phyloP scores from a whole-genome alignment of 805 yeast genomes.

The Kluyveromyces siamensis region DNA sequence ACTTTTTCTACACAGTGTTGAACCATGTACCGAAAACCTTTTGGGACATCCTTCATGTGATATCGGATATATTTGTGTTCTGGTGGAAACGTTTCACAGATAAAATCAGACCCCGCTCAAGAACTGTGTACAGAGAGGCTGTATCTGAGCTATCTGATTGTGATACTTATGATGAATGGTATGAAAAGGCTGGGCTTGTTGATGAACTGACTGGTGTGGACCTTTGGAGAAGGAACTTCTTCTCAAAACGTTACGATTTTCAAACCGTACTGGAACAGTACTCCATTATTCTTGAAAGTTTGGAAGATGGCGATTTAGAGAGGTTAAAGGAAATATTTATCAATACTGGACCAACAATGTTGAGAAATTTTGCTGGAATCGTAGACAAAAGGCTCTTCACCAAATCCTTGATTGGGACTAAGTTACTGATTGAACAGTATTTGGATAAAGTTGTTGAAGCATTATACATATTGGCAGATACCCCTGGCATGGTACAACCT shows the following conservation, averaged over 20 bases:
- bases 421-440: slow-evolving; percentile 61
- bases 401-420: slow-evolving; percentile 82
- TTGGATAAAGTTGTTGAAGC: slow-evolving; percentile 70
- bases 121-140: slow-evolving; percentile 31
- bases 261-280: slow-evolving; percentile 68
- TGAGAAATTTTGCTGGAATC: slow-evolving; percentile 88
- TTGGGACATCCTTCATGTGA: slow-evolving; percentile 33
- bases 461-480: slow-evolving; percentile 43
- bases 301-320: slow-evolving; percentile 45
- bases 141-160: slow-evolving; percentile 43
- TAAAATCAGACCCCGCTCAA: slow-evolving; percentile 24
- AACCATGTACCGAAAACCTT: slow-evolving; percentile 35
- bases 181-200: slow-evolving; percentile 37
- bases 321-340: slow-evolving; percentile 58
- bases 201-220: slow-evolving; percentile 47
- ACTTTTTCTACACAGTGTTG: slow-evolving; percentile 20
- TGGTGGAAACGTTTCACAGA: slow-evolving; percentile 28
- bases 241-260: slow-evolving; percentile 76
- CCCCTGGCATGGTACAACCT: slow-evolving; percentile 43
- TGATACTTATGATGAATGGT: slow-evolving; percentile 65
- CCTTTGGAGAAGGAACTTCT: slow-evolving; percentile 75
- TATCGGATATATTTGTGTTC: slow-evolving; percentile 34
- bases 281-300: slow-evolving; percentile 50
- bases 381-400: slow-evolving; percentile 70
- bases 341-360: slow-evolving; percentile 54